A percentile compares a stretch with the other conserved stretches of the same genome.
These are phyloP conservation scores for Brasenia schreberi DNA, from an alignment of 164 flowering plant genomes.

Conservation along the genomic window DNA sequence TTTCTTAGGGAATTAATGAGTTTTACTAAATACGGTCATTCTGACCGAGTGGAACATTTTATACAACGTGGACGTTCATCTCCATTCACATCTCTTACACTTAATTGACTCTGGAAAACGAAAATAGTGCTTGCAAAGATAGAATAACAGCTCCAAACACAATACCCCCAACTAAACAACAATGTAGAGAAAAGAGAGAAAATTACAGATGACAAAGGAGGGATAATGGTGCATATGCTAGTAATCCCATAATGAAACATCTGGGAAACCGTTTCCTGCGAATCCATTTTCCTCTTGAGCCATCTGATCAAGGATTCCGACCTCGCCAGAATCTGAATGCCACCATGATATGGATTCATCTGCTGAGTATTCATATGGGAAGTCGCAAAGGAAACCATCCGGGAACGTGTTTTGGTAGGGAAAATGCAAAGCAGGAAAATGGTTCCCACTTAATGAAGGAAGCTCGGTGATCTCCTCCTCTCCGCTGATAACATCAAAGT, in stretches of 20 bases:
- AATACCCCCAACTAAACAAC: not conserved
- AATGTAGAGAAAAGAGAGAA: too few relatives aligned
- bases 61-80: too few relatives aligned
- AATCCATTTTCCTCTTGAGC: not conserved
- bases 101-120: too few relatives aligned
- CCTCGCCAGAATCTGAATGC: not conserved
- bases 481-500: not conserved
- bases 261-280: not conserved
- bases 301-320: not conserved
- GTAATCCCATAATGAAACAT: not conserved
- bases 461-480: not conserved
- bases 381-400: not conserved
- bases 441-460: not conserved
- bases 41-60: too few relatives aligned
- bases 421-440: not conserved
- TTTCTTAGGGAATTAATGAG: too few relatives aligned
- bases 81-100: too few relatives aligned
- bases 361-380: not conserved
- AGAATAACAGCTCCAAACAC: too few relatives aligned
- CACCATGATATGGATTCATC: not conserved
- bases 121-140: too few relatives aligned
- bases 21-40: too few relatives aligned
- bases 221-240: not conserved
- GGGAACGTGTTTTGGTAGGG: not conserved
- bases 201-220: not conserved